These are phyloP conservation scores for Mycena venus DNA, from an alignment of 768 basidiomycete species.

Conservation along the genomic window DNA sequence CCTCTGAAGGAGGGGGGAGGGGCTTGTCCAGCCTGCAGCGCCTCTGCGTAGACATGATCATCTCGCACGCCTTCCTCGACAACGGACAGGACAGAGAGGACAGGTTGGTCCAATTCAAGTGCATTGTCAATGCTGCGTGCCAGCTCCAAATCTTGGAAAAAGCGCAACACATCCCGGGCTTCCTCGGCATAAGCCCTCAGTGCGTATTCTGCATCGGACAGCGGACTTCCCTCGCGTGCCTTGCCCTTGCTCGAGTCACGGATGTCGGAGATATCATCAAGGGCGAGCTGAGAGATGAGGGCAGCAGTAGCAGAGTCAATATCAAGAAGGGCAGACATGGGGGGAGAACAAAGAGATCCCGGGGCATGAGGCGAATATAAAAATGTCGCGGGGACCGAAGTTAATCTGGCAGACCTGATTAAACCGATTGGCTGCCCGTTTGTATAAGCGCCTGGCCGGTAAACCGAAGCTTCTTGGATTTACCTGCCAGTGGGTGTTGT, in stretches of 20 bases:
- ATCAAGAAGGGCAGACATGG: conserved; percentile 24
- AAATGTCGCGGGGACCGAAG: background rate
- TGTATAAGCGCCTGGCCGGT: too few species aligned
- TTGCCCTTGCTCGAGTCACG: conserved; percentile 55
- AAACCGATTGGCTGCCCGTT: background rate
- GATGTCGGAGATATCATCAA: conserved; percentile 57
- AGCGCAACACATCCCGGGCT: conserved; percentile 42
- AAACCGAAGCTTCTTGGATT: too few species aligned
- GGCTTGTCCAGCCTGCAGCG: conserved; percentile 46
- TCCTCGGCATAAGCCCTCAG: conserved; percentile 56
- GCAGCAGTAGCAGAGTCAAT: conserved; percentile 54
- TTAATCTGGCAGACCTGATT: background rate
- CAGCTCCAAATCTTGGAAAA: conserved; percentile 52
- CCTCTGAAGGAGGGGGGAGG: conserved; percentile 42
- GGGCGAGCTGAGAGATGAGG: conserved; percentile 55
- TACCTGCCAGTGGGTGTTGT: too few species aligned
- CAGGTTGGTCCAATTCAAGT: conserved; percentile 47
- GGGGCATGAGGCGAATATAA: background rate
- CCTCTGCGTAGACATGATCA: conserved; percentile 57
- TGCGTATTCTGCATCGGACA: conserved; percentile 61
- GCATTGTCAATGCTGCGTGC: conserved; percentile 60
- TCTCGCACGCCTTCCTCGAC: conserved; percentile 55
- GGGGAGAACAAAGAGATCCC: background rate
- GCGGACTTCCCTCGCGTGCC: conserved; percentile 42
- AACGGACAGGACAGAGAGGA: conserved; percentile 45